Conservation (phyloP, 345 rosid genomes). For the Corchorus capsularis region DNA sequence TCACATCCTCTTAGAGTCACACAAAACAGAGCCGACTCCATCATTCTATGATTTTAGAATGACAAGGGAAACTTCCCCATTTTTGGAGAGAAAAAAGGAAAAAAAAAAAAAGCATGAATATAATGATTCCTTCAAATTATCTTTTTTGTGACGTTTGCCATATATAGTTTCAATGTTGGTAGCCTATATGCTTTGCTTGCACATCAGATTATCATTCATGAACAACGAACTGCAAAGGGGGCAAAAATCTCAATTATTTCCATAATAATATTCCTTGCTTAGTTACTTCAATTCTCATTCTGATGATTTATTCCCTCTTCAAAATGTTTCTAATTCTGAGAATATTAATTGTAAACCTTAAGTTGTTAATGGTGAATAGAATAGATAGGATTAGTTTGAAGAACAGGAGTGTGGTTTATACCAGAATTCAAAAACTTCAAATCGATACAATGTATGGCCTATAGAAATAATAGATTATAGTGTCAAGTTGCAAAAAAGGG, state of each 20-base stretch:
- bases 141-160: not conserved
- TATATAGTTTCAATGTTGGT: not conserved
- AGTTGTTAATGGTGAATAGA: not conserved
- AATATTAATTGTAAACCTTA: not conserved
- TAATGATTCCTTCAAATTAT: constrained; percentile 11
- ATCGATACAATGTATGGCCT: constrained; percentile 6
- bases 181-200: not conserved
- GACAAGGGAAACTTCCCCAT: not conserved
- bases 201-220: not conserved
- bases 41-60: constrained; percentile 16
- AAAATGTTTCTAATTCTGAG: not conserved
- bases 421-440: not conserved
- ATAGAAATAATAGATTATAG: constrained; percentile 5
- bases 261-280: not conserved
- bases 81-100: no score
- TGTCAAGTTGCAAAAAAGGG: constrained; percentile 40
- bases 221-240: not conserved
- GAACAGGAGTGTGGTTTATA: not conserved
- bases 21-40: not conserved
- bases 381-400: not conserved
- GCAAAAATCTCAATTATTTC: not conserved
- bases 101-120: not conserved
- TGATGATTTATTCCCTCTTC: not conserved
- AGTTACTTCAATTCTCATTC: not conserved
- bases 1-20: constrained; percentile 19